A percentile compares a stretch with the other conserved stretches of the same genome.
These are phyloP conservation scores for Coleophoma crateriformis DNA, from an alignment of 2,329 filamentous ascomycete species.

Conservation along the genomic window DNA sequence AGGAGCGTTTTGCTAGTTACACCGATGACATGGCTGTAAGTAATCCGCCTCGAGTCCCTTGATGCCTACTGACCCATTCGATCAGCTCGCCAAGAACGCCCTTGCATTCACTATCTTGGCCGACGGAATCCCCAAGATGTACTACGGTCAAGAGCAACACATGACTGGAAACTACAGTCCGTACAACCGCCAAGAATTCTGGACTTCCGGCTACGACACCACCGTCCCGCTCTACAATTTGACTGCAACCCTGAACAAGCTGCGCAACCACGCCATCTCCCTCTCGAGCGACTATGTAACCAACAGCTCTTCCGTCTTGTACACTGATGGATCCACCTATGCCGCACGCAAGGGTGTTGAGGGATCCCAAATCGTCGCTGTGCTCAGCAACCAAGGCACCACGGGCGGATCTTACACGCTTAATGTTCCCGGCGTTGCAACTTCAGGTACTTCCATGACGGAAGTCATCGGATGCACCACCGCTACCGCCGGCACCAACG, in stretches of 20 bases:
- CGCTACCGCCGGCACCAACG: background rate
- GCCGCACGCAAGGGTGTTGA: slow-evolving; percentile 39
- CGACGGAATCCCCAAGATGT: slow-evolving; percentile 37
- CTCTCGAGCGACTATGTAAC: slow-evolving; percentile 32
- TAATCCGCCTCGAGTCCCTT: background rate
- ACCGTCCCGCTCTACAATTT: slow-evolving; percentile 8
- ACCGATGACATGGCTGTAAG: slow-evolving; percentile 14
- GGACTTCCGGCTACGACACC: slow-evolving; percentile 1
- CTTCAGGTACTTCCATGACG: background rate
- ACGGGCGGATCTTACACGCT: background rate
- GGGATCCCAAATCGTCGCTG: slow-evolving; percentile 29
- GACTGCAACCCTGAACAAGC: slow-evolving; percentile 6
- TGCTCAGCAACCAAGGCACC: slow-evolving; percentile 15
- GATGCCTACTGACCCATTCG: slow-evolving; percentile 1
- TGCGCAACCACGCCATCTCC: slow-evolving; percentile 28
- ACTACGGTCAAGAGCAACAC: slow-evolving; percentile 1
- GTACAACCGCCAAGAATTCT: background rate
- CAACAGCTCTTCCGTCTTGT: slow-evolving; percentile 32
- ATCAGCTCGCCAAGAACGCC: slow-evolving; percentile 11
- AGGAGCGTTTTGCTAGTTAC: slow-evolving; percentile 27
- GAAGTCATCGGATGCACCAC: background rate
- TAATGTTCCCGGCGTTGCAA: background rate
- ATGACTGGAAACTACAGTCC: background rate
- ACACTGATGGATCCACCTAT: slow-evolving; percentile 34
- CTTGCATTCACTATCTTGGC: slow-evolving; percentile 39